These are phyloP conservation scores for Fusarium nanum DNA, from an alignment of 2,329 filamentous ascomycete species.

Conservation along the genomic window DNA sequence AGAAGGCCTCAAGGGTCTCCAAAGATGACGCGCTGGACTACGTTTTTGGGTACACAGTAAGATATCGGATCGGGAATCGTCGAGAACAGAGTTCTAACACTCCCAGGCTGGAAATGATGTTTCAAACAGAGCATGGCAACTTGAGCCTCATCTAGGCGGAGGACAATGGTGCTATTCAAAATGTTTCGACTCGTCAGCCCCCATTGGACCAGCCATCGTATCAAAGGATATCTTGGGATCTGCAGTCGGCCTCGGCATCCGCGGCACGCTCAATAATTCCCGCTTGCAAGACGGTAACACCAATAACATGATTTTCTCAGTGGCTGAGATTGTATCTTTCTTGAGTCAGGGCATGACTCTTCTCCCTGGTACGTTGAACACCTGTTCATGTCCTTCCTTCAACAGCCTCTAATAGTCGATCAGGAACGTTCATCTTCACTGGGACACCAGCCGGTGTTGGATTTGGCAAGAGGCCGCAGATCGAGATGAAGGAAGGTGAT, in stretches of 20 bases:
- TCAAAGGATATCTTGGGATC: neutral
- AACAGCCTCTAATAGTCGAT: neutral
- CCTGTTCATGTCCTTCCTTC: neutral
- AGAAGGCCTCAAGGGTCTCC: neutral
- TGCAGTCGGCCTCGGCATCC: neutral
- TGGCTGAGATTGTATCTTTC: neutral
- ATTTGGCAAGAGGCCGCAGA: neutral
- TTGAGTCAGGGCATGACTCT: neutral
- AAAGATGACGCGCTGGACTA: neutral
- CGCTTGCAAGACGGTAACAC: neutral
- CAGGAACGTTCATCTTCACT: neutral
- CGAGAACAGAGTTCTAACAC: rapidly evolving
- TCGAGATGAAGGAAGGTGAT: neutral
- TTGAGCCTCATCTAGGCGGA: neutral
- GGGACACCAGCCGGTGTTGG: neutral
- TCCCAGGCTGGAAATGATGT: neutral
- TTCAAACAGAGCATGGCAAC: neutral
- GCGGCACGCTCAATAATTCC: neutral
- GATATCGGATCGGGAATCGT: rapidly evolving
- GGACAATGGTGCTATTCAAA: neutral
- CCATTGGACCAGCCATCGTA: neutral
- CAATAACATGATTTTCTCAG: neutral
- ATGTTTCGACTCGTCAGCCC: neutral
- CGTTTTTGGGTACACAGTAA: neutral
- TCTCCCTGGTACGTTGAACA: neutral